phyloP scores from a whole-genome alignment of 768 basidiomycete genomes.

The Mycena sanguinolenta region DNA sequence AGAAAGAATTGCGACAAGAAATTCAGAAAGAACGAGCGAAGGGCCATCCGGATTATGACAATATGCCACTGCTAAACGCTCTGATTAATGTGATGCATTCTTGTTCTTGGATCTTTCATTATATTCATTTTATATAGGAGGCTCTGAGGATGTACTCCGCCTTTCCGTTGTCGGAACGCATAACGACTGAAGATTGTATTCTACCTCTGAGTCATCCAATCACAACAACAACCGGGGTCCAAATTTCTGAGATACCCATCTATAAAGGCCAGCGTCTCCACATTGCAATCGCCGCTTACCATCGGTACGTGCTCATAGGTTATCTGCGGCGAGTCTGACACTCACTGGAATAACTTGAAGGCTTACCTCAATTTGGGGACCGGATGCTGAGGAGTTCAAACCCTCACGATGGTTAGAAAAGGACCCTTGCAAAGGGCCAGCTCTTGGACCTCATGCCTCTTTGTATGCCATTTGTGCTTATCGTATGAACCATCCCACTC shows the following conservation, averaged over 20 bases:
- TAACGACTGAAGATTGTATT: conserved; percentile 22
- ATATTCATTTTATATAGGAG: not conserved
- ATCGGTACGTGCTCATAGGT: no score
- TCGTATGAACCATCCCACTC: not conserved
- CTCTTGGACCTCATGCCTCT: not conserved
- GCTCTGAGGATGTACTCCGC: not conserved
- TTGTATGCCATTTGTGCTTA: not conserved
- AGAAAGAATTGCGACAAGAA: not conserved
- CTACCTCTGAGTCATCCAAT: conserved; percentile 32
- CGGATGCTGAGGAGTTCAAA: conserved; percentile 39
- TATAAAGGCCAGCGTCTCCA: conserved; percentile 26
- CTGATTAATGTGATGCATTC: not conserved
- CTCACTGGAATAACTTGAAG: no score
- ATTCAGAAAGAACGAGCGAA: not conserved
- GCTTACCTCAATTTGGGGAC: conserved; percentile 28
- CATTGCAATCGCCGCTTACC: conserved; percentile 30
- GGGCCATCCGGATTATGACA: not conserved
- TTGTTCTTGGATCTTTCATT: not conserved
- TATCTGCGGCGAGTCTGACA: no score
- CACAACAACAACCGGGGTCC: conserved; percentile 17
- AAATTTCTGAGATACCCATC: conserved; percentile 22
- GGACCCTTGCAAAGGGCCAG: not conserved
- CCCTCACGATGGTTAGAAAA: conserved; percentile 5
- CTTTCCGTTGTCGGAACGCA: conserved; percentile 11
- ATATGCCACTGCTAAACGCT: not conserved